Percentiles rank a stretch among this genome's conserved stretches.
Conservation (phyloP, 306 rosid species). For the Gillenia trifoliata region DNA sequence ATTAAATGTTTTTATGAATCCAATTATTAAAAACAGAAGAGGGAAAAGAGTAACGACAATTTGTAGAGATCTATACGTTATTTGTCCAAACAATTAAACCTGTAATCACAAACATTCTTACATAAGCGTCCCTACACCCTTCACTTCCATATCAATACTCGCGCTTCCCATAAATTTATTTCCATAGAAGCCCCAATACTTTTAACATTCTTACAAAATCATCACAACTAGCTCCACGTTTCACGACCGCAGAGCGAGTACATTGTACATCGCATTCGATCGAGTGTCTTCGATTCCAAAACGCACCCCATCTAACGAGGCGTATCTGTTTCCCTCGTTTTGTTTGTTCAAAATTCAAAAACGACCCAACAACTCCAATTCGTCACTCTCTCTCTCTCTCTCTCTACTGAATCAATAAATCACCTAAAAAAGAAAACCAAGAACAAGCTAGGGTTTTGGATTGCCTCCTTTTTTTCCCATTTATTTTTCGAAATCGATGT, state of each 20-base stretch:
- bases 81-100: neutral
- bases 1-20: no score
- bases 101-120: neutral
- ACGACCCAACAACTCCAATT: constrained; percentile 45
- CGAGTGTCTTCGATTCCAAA: neutral
- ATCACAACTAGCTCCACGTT: neutral
- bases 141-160: neutral
- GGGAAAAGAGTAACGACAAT: neutral
- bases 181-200: neutral
- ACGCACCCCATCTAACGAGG: neutral
- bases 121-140: neutral
- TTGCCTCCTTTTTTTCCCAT: neutral
- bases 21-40: neutral
- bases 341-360: constrained; percentile 62
- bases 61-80: neutral
- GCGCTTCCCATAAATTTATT: neutral
- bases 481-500: constrained; percentile 31
- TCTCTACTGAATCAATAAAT: constrained; percentile 5
- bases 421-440: constrained; percentile 21
- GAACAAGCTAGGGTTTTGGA: constrained; percentile 17
- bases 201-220: neutral
- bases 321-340: constrained; percentile 68
- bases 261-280: neutral
- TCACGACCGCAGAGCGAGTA: neutral
- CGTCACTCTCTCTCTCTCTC: neutral